A percentile compares a stretch with the other conserved stretches of the same genome.
Conservation (phyloP, 2,329 filamentous ascomycete genomes). For the Aspergillus sp. region DNA sequence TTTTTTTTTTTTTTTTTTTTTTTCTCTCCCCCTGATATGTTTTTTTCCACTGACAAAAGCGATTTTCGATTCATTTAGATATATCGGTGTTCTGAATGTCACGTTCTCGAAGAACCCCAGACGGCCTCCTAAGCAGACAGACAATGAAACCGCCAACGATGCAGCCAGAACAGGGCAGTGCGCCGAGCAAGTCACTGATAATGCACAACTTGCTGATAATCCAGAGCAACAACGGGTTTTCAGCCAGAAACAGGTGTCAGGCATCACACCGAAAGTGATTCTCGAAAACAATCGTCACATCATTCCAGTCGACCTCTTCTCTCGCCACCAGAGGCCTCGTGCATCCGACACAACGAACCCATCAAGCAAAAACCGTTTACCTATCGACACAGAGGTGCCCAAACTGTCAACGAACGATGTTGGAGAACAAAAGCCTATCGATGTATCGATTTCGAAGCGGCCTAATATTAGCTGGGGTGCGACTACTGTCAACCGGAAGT, state of each 20-base stretch:
- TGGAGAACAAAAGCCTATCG: conserved; percentile 8
- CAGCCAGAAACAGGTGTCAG: conserved; percentile 67
- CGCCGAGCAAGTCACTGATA: conserved; percentile 8
- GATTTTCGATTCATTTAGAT: conserved; percentile 45
- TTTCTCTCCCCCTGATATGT: too few species aligned
- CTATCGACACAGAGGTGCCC: conserved; percentile 11
- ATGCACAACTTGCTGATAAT: conserved; percentile 10
- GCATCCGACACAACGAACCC: conserved; percentile 23
- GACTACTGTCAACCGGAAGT: conserved; percentile 77
- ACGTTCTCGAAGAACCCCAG: conserved; percentile 81
- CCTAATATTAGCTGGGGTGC: conserved; percentile 67
- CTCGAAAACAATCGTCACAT: conserved; percentile 94
- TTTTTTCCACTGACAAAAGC: too few species aligned
- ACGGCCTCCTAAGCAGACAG: conserved; percentile 29
- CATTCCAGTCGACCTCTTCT: conserved; percentile 73
- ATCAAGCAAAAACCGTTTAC: conserved; percentile 12
- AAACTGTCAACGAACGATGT: conserved; percentile 6
- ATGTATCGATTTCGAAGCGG: conserved; percentile 33
- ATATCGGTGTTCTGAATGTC: conserved; percentile 94
- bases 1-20: too few species aligned
- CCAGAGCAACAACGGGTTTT: conserved; percentile 45
- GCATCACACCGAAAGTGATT: conserved; percentile 77
- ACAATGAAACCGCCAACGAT: conserved; percentile 5
- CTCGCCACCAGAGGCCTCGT: conserved; percentile 41
- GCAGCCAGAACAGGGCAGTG: conserved; percentile 6